phyloP scores from a whole-genome alignment of 2,329 filamentous ascomycete genomes.

The Fusarium aywerte region DNA sequence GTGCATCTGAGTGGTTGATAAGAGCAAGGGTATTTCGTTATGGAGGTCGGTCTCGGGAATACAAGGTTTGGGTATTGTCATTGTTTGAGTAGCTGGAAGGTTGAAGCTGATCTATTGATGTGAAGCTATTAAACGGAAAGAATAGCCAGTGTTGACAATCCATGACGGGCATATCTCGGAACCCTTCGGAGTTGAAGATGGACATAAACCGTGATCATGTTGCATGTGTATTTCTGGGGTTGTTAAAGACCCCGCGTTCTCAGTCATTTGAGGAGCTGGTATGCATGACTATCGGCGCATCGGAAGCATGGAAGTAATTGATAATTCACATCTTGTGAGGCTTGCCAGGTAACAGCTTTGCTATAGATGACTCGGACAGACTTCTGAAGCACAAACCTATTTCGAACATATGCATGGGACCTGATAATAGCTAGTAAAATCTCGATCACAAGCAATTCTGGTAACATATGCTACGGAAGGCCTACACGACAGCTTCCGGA shows the following conservation, averaged over 20 bases:
- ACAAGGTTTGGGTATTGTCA: background rate
- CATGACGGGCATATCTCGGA: conserved; percentile 23
- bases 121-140: background rate
- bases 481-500: no score
- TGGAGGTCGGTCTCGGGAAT: conserved; percentile 1
- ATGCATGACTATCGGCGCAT: background rate
- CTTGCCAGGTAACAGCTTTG: background rate
- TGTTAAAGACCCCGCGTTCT: conserved; percentile 16
- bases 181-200: conserved; percentile 9
- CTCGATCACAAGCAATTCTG: no score
- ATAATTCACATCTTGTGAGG: conserved; percentile 12
- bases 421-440: background rate
- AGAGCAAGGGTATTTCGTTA: background rate
- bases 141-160: background rate
- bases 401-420: no score
- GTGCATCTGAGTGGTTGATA: conserved; percentile 19
- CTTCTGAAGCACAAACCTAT: background rate
- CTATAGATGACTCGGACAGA: background rate
- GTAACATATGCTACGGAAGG: no score
- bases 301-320: conserved; percentile 6
- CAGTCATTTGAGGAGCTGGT: background rate
- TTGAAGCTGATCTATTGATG: background rate
- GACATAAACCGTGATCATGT: background rate
- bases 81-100: background rate
- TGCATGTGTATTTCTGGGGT: background rate